phyloP scores from a whole-genome alignment of 176 grass and related monocot genomes.

The Carex littledalei region DNA sequence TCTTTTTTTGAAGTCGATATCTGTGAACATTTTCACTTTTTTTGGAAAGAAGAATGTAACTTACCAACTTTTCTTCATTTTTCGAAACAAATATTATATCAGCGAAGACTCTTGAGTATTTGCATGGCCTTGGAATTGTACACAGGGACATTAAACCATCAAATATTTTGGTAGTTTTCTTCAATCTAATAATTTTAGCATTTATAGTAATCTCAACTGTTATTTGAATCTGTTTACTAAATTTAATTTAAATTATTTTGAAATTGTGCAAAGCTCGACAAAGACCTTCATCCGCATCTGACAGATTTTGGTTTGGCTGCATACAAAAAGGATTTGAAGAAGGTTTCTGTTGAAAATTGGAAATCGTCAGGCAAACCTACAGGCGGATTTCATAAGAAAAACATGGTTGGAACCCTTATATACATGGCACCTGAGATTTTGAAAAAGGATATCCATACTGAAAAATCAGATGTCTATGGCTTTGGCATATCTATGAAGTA shows the following conservation, averaged over 20 bases:
- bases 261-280: constrained; percentile 58
- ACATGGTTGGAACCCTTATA: constrained; percentile 96
- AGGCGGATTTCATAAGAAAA: constrained; percentile 94
- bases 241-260: constrained; percentile 11
- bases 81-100: constrained; percentile 17
- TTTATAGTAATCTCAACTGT: constrained; percentile 13
- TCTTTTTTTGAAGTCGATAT: neutral
- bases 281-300: constrained; percentile 59
- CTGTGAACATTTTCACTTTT: neutral
- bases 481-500: constrained; percentile 97
- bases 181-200: constrained; percentile 23
- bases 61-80: constrained; percentile 21
- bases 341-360: constrained; percentile 82
- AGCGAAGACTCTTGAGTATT: constrained; percentile 76
- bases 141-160: constrained; percentile 96
- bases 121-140: constrained; percentile 60
- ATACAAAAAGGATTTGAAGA: constrained; percentile 92
- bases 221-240: neutral
- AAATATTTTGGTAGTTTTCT: constrained; percentile 84
- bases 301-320: constrained; percentile 92
- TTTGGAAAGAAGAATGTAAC: neutral
- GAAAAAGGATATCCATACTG: constrained; percentile 84
- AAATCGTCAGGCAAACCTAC: constrained; percentile 92
- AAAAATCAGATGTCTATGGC: constrained; percentile 94
- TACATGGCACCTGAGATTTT: constrained; percentile 99